Conservation (phyloP, 208 protist genomes). For the Crithidia sp. region DNA sequence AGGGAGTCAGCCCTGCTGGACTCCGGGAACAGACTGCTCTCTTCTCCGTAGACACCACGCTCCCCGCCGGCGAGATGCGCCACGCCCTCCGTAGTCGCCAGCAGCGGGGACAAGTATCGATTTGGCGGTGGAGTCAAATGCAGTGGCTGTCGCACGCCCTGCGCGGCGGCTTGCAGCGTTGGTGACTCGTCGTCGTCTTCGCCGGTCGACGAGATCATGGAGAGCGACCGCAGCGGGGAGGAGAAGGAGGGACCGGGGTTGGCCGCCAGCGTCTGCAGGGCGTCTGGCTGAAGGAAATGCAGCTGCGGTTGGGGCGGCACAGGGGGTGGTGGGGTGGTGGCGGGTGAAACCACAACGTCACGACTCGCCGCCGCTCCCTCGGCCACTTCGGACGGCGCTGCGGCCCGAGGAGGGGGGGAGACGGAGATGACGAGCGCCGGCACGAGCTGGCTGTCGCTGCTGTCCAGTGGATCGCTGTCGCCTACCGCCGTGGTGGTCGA, state of each 20-base stretch:
- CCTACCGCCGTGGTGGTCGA: neutral
- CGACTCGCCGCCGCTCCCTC: too few relatives aligned
- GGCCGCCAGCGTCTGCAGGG: neutral
- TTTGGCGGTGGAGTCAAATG: neutral
- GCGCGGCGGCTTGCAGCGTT: neutral
- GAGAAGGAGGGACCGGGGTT: conserved; percentile 10
- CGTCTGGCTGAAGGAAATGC: neutral
- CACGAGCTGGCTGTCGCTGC: too few relatives aligned
- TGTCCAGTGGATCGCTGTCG: neutral
- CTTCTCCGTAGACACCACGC: too few relatives aligned
- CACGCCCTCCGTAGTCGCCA: neutral
- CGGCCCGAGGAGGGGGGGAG: too few relatives aligned
- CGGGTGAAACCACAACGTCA: too few relatives aligned
- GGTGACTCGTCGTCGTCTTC: neutral
- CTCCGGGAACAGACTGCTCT: too few relatives aligned
- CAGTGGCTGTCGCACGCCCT: conserved; percentile 9
- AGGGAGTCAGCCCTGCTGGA: too few relatives aligned
- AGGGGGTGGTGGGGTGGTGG: neutral
- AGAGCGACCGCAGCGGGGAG: neutral
- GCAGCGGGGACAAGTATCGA: conserved; percentile 5
- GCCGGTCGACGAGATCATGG: neutral
- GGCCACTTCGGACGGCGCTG: too few relatives aligned
- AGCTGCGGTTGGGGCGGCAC: neutral
- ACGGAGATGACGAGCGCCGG: too few relatives aligned
- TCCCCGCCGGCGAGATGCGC: too few relatives aligned